Conservation (phyloP, 768 basidiomycete genomes). For the Amanita molliuscula region DNA sequence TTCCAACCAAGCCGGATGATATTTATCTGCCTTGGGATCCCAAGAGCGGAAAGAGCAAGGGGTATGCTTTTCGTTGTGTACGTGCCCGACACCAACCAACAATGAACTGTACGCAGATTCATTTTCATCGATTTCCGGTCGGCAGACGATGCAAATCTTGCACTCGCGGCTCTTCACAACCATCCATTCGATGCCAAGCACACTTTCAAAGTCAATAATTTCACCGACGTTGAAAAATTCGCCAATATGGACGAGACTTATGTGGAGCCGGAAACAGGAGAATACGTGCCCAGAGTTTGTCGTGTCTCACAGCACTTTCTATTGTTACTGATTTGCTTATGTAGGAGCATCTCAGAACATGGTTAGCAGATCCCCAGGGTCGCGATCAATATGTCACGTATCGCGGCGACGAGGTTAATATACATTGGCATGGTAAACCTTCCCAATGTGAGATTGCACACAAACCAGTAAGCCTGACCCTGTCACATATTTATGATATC, state of each 20-base stretch:
- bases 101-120: conserved; percentile 37
- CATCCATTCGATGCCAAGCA: conserved; percentile 84
- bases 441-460: conserved; percentile 76
- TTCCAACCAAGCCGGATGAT: conserved; percentile 62
- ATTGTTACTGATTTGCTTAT: background rate
- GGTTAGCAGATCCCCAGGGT: conserved; percentile 87
- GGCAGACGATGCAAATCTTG: conserved; percentile 59
- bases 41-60: conserved; percentile 76
- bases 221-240: conserved; percentile 84
- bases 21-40: conserved; percentile 89
- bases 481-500: conserved; percentile 8
- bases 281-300: conserved; percentile 64
- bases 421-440: conserved; percentile 89
- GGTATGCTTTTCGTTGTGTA: conserved; percentile 37
- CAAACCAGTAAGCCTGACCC: conserved; percentile 49
- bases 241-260: conserved; percentile 70
- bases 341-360: conserved; percentile 91
- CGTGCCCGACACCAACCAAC: background rate
- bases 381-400: conserved; percentile 96
- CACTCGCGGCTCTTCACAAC: conserved; percentile 57
- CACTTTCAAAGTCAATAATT: conserved; percentile 76
- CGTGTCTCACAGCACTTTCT: background rate
- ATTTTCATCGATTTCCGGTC: conserved; percentile 74
- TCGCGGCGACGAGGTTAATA: conserved; percentile 81
- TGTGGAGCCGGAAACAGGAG: conserved; percentile 61